A percentile compares a stretch with the other conserved stretches of the same genome.
phyloP scores from a whole-genome alignment of 306 rosid genomes.

The Albizia julibrissin region DNA sequence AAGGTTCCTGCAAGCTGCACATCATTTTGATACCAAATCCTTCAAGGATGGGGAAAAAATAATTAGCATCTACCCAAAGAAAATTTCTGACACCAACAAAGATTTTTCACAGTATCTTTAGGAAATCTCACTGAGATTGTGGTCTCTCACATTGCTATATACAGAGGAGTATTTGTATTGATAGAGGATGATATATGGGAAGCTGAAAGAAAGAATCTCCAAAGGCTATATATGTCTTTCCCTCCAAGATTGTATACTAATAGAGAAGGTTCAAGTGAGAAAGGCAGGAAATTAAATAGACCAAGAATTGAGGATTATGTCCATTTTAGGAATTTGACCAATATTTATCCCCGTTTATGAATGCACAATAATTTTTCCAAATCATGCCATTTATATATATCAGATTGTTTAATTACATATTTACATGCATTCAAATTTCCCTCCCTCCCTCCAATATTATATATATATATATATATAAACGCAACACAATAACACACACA shows the following conservation, averaged over 20 bases:
- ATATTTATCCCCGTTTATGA: not conserved
- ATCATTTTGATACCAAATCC: constrained; percentile 38
- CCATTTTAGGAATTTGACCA: constrained; percentile 10
- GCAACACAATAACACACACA: not conserved
- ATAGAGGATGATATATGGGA: not conserved
- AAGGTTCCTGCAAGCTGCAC: constrained; percentile 26
- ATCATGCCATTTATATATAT: not conserved
- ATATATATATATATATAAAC: too few species aligned
- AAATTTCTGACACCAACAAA: not conserved
- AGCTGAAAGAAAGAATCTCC: not conserved
- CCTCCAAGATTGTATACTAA: not conserved
- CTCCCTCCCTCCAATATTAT: too few species aligned
- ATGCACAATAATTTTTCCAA: not conserved
- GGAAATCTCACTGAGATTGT: not conserved
- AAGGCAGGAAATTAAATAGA: constrained; percentile 11
- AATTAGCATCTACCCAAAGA: constrained; percentile 17
- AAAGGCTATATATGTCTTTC: constrained; percentile 42
- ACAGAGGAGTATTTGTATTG: constrained; percentile 14
- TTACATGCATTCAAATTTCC: not conserved
- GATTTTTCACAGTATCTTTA: constrained; percentile 1
- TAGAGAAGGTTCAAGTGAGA: not conserved
- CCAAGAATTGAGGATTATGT: not conserved
- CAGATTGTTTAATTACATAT: not conserved
- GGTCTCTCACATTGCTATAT: not conserved
- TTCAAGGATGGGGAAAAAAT: not conserved